These are phyloP conservation scores for Colletotrichum noveboracense DNA, from an alignment of 2,329 filamentous ascomycete genomes.

Conservation along the genomic window DNA sequence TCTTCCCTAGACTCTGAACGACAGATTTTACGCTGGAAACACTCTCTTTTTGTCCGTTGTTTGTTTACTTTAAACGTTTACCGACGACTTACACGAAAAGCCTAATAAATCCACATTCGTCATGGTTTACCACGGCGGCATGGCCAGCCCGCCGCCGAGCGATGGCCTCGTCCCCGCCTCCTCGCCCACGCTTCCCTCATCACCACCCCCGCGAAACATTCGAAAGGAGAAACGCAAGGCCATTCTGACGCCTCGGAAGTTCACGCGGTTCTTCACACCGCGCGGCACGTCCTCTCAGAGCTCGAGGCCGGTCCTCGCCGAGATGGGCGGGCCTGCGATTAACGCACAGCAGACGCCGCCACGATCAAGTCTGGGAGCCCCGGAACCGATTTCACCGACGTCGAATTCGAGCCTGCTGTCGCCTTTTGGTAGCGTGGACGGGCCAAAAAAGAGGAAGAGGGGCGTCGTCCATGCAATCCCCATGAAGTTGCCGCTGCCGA, in stretches of 20 bases:
- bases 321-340: slow-evolving; percentile 43
- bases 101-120: not conserved
- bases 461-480: slow-evolving; percentile 10
- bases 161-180: slow-evolving; percentile 22
- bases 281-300: slow-evolving; percentile 43
- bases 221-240: slow-evolving; percentile 54
- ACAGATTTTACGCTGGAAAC: not conserved
- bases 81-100: not conserved
- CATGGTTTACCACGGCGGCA: slow-evolving; percentile 20
- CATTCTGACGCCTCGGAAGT: slow-evolving; percentile 60
- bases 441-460: slow-evolving; percentile 22
- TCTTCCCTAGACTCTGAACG: not conserved
- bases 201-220: slow-evolving; percentile 25
- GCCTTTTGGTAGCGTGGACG: slow-evolving; percentile 11
- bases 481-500: slow-evolving; percentile 13
- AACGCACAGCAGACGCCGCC: slow-evolving; percentile 30
- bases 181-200: slow-evolving; percentile 25
- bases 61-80: not conserved
- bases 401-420: slow-evolving; percentile 1
- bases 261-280: slow-evolving; percentile 58
- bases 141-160: slow-evolving; percentile 24
- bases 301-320: slow-evolving; percentile 44
- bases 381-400: slow-evolving; percentile 4
- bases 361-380: not conserved
- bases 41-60: not conserved